Evolutionary conservation across 2,329 filamentous ascomycete genomes (phyloP).

Genomic region (Aspergillus awamori): DNA sequence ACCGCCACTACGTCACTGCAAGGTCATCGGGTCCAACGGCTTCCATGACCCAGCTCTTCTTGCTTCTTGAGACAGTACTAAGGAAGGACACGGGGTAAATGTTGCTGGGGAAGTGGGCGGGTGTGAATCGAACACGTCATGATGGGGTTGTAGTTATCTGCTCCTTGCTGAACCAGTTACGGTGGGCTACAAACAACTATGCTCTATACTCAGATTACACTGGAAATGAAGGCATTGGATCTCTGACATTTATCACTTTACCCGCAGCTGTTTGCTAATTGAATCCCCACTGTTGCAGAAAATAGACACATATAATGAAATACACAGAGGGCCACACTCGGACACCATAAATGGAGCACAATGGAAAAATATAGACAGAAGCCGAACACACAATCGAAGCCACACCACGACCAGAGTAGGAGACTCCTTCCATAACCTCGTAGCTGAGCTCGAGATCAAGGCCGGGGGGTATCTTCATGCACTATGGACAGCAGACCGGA

Average conservation of each 20-base stretch:
- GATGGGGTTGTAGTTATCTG: not conserved
- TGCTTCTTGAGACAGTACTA: not conserved
- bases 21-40: not conserved
- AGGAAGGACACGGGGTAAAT: not conserved
- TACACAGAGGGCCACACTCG: not conserved
- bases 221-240: not conserved
- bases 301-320: constrained; percentile 23
- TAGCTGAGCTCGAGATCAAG: constrained; percentile 29
- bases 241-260: constrained; percentile 11
- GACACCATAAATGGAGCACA: constrained; percentile 1
- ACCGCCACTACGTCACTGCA: constrained; percentile 5
- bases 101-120: not conserved
- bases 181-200: too few species aligned
- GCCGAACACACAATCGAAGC: constrained; percentile 23
- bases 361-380: constrained; percentile 18
- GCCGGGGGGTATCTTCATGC: constrained; percentile 41
- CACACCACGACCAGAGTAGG: constrained; percentile 29
- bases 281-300: constrained; percentile 1
- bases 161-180: too few species aligned
- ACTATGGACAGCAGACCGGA: constrained; percentile 33
- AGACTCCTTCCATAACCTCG: constrained; percentile 30
- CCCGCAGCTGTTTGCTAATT: constrained; percentile 6
- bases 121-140: constrained; percentile 4
- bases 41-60: constrained; percentile 2
- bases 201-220: too few species aligned